phyloP scores from a whole-genome alignment of 2,329 filamentous ascomycete species.

The Diaporthe sp. region DNA sequence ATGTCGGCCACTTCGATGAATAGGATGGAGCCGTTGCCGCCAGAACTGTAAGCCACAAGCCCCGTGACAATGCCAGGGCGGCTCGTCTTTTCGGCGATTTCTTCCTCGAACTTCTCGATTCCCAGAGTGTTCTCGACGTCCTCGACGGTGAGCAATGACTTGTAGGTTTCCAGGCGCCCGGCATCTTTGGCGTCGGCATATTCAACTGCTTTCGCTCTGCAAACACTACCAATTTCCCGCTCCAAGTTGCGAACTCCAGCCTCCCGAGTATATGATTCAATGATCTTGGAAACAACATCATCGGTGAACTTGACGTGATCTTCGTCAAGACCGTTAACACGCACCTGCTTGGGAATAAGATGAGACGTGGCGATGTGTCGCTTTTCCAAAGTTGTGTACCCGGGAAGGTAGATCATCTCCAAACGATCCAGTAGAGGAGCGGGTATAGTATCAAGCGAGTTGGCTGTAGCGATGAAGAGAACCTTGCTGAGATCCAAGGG shows the following conservation, averaged over 20 bases:
- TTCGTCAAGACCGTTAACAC: slow-evolving; percentile 85
- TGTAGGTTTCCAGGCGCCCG: slow-evolving; percentile 78
- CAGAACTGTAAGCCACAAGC: slow-evolving; percentile 92
- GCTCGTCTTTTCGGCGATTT: slow-evolving; percentile 88
- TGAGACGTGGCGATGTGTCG: slow-evolving; percentile 93
- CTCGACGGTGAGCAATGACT: slow-evolving; percentile 78
- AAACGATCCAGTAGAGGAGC: slow-evolving; percentile 95
- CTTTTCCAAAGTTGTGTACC: slow-evolving; percentile 98
- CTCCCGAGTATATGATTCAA: slow-evolving; percentile 96
- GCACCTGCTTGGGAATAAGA: slow-evolving; percentile 96
- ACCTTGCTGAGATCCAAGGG: slow-evolving; percentile 97
- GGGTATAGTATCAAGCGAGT: slow-evolving; percentile 94
- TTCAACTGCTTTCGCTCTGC: slow-evolving; percentile 94
- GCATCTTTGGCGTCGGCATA: slow-evolving; percentile 91
- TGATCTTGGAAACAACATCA: slow-evolving; percentile 93
- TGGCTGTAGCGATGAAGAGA: slow-evolving; percentile 97
- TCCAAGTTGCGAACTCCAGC: slow-evolving; percentile 96
- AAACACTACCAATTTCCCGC: slow-evolving; percentile 94
- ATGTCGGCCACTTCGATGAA: slow-evolving; percentile 99
- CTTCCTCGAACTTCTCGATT: slow-evolving; percentile 93
- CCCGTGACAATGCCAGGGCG: slow-evolving; percentile 95
- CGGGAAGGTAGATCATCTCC: slow-evolving; percentile 94
- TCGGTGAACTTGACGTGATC: slow-evolving; percentile 83
- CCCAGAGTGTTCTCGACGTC: slow-evolving; percentile 94
- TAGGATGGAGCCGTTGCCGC: slow-evolving; percentile 93